phyloP scores from a whole-genome alignment of 139 green algal species.

The Yamagishiella unicocca region DNA sequence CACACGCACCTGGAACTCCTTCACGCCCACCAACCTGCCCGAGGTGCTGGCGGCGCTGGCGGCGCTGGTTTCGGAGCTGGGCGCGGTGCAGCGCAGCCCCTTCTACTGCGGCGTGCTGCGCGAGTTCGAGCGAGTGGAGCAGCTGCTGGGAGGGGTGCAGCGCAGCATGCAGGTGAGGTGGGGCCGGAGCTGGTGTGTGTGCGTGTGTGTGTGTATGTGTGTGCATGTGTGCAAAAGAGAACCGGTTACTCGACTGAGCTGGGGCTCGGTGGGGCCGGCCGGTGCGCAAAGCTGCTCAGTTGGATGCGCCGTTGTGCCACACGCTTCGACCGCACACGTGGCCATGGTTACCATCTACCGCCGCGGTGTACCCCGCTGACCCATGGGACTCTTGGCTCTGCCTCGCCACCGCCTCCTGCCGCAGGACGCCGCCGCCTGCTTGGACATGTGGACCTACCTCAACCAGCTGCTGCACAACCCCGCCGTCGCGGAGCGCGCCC shows the following conservation, averaged over 20 bases:
- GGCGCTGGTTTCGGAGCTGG: constrained; percentile 38
- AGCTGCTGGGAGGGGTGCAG: constrained; percentile 45
- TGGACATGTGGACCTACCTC: constrained; percentile 47
- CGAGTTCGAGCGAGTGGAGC: constrained; percentile 49
- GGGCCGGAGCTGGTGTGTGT: background rate
- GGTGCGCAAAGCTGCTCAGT: no score
- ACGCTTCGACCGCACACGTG: no score
- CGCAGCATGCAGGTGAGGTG: constrained; percentile 39
- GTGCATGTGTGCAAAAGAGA: no score
- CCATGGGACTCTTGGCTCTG: no score
- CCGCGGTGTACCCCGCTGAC: no score
- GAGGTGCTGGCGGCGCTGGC: constrained; percentile 49
- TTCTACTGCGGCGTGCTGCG: constrained; percentile 51
- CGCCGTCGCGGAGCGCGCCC: background rate
- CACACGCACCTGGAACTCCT: constrained; percentile 44
- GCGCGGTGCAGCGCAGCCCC: constrained; percentile 31
- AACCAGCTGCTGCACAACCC: constrained; percentile 38
- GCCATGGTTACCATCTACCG: no score
- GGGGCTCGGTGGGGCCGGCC: no score
- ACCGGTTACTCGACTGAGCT: no score
- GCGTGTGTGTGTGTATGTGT: no score
- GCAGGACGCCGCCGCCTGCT: constrained; percentile 39
- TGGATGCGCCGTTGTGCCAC: no score
- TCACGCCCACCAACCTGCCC: constrained; percentile 50
- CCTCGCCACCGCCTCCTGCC: background rate